Conservation (phyloP, 177 flowering plant species). For the Vitis hybrid region DNA sequence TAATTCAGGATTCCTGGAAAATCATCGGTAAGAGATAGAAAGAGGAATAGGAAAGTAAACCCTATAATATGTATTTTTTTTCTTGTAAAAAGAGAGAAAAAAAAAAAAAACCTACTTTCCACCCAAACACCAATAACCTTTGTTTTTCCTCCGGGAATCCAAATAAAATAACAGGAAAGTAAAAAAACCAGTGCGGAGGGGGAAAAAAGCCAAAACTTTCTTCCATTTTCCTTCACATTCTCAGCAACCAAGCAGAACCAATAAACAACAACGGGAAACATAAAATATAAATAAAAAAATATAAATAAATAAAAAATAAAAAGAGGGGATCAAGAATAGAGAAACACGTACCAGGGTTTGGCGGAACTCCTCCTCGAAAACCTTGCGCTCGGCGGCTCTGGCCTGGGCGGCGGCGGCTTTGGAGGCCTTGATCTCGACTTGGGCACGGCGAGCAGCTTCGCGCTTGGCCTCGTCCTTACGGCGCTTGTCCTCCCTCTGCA, state of each 20-base stretch:
- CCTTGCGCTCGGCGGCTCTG: constrained; percentile 59
- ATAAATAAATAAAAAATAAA: background rate
- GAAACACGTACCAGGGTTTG: constrained; percentile 50
- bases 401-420: constrained; percentile 59
- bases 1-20: no score
- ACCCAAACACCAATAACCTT: no score
- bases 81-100: no score
- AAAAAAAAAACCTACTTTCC: no score
- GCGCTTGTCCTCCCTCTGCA: constrained; percentile 57
- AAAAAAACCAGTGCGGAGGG: no score
- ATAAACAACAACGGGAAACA: no score
- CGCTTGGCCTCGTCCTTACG: constrained; percentile 60
- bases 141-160: no score
- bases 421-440: constrained; percentile 56
- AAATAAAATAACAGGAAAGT: no score
- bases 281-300: background rate
- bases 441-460: constrained; percentile 54
- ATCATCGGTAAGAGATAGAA: no score
- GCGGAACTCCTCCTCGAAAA: constrained; percentile 64
- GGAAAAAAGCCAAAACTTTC: background rate
- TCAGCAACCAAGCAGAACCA: background rate
- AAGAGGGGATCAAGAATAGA: background rate
- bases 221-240: background rate
- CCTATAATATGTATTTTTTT: no score
- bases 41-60: no score